Evolutionary conservation across 352 stramenopile genomes (phyloP).

Genomic region (Phytophthora cactorum): DNA sequence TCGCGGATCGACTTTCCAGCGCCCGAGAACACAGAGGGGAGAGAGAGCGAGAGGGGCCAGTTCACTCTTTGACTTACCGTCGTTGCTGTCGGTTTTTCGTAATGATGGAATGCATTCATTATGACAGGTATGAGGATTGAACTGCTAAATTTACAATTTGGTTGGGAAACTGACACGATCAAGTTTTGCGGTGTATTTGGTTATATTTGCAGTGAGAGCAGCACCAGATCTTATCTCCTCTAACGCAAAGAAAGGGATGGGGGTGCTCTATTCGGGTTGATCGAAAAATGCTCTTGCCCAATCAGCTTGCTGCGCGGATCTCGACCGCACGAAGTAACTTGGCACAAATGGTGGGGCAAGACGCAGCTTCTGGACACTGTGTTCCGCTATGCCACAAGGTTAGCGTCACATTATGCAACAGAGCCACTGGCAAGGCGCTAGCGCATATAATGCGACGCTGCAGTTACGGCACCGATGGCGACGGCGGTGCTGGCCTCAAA

Average conservation of each 20-base stretch:
- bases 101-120: not conserved
- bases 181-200: slow-evolving; percentile 1
- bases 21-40: slow-evolving; percentile 19
- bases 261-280: slow-evolving; percentile 2
- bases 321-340: slow-evolving; percentile 29
- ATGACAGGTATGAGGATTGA: not conserved
- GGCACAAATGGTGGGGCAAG: slow-evolving; percentile 9
- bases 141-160: not conserved
- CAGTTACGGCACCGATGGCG: not conserved
- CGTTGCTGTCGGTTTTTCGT: not conserved
- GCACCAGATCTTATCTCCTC: slow-evolving; percentile 20
- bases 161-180: not conserved
- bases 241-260: slow-evolving; percentile 17
- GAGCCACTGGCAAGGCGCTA: not conserved
- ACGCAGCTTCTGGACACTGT: not conserved
- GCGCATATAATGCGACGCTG: slow-evolving; percentile 13
- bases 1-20: slow-evolving; percentile 39
- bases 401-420: not conserved
- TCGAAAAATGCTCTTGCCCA: slow-evolving; percentile 28
- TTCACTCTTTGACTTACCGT: slow-evolving; percentile 32
- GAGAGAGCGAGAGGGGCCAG: slow-evolving; percentile 37
- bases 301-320: slow-evolving; percentile 13
- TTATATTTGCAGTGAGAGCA: not conserved
- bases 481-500: slow-evolving; percentile 5
- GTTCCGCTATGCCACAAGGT: slow-evolving; percentile 3